phyloP scores from a whole-genome alignment of 2,329 filamentous ascomycete genomes.

The Plectosphaerella plurivora region DNA sequence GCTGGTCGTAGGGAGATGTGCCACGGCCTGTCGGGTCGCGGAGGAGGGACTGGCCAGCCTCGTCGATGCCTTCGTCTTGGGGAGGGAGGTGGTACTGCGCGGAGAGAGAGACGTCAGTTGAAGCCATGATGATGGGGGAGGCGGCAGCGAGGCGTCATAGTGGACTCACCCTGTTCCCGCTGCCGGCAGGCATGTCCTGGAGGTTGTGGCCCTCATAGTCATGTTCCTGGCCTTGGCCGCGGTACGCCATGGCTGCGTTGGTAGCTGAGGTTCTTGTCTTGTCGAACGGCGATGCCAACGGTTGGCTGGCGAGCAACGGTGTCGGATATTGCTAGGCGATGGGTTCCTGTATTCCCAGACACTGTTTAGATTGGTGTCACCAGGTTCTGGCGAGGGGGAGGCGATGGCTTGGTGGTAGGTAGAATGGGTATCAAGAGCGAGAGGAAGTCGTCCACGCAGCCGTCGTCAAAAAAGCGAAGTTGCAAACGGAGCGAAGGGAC shows the following conservation, averaged over 20 bases:
- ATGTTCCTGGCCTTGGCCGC: conserved; percentile 50
- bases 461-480: conserved; percentile 1
- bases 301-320: neutral
- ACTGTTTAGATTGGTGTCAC: neutral
- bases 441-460: neutral
- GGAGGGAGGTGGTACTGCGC: conserved; percentile 55
- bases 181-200: conserved; percentile 58
- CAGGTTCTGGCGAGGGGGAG: neutral
- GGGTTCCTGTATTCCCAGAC: neutral
- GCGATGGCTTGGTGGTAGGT: neutral
- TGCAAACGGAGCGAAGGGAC: conserved; percentile 3
- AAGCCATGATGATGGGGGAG: neutral
- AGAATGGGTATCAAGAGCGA: neutral
- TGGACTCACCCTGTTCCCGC: conserved; percentile 48
- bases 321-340: neutral
- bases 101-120: neutral
- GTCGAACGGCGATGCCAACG: too few relatives aligned
- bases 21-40: conserved; percentile 36
- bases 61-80: conserved; percentile 53
- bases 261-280: neutral
- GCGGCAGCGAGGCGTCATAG: conserved; percentile 7
- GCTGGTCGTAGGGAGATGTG: neutral
- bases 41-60: conserved; percentile 54
- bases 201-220: conserved; percentile 61
- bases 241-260: conserved; percentile 49